Base-by-base conservation (phyloP, 139 green algal species). In the Chlamydomonas sphaeroides region DNA sequence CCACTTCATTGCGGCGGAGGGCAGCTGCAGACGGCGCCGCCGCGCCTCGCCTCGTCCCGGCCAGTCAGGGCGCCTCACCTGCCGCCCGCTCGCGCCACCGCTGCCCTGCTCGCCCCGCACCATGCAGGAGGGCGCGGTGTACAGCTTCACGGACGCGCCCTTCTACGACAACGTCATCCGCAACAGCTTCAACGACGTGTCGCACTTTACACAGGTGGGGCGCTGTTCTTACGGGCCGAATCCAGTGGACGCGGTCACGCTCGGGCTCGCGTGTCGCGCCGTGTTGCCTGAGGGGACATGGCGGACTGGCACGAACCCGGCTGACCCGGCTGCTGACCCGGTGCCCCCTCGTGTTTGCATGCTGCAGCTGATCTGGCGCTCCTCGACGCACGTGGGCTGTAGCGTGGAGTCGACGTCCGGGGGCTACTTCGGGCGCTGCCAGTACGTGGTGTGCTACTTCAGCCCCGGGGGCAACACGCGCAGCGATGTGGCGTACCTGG, bases 171-270 rank as follows among this genome's bases (percentile, higher is more conserved):
- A 79, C 36, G 72, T 79, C 25, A 6, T 32, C 17, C 23, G 56
- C 14, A n/a, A 28, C 51, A 51, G 8, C 38, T 18, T 15, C 1
- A 68, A 68, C 56, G 72, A 79, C 36, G 7, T 56, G 0, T 59
- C 36, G 1, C 72, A 79, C 72, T 79, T 79, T 17, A 79, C 72
- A 10, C 71, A 79, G 71, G 71, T 68, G 68, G 17, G 68, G 53
- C n/a, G n/a, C n/a, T n/a, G n/a, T n/a, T n/a, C n/a, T n/a, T n/a
- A n/a, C n/a, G n/a, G n/a, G n/a, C n/a, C n/a, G n/a, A n/a, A n/a
- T n/a, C n/a, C n/a, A n/a, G n/a, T n/a, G n/a, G n/a, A n/a, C n/a
- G n/a, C n/a, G n/a, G n/a, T n/a, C n/a, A n/a, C n/a, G n/a, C n/a
- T n/a, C n/a, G n/a, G n/a, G n/a, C n/a, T n/a, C n/a, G n/a, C n/a